Evolutionary conservation across 2,329 filamentous ascomycete species (phyloP).

Genomic region (Neocatenulostroma microsporum): DNA sequence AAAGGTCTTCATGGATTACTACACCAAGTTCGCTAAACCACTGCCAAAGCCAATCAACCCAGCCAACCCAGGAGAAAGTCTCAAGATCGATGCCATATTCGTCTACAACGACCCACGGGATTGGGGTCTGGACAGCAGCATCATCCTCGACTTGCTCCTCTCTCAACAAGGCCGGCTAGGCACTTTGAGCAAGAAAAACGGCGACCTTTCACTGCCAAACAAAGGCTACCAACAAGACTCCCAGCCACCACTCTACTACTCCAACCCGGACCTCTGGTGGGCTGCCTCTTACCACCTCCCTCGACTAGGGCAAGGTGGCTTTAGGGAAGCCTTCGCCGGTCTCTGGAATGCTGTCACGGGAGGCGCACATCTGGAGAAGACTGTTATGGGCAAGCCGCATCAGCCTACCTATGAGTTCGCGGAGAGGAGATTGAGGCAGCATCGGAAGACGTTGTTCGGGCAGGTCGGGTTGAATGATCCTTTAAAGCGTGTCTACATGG

Average conservation of each 20-base stretch:
- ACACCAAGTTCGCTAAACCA: conserved; percentile 50
- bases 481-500: conserved; percentile 81
- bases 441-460: conserved; percentile 46
- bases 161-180: conserved; percentile 73
- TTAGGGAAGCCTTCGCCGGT: conserved; percentile 71
- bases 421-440: conserved; percentile 60
- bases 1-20: conserved; percentile 55
- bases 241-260: conserved; percentile 78
- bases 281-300: conserved; percentile 76
- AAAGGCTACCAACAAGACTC: conserved; percentile 73
- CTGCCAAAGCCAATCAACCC: conserved; percentile 48
- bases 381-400: conserved; percentile 76
- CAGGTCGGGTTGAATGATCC: conserved; percentile 30
- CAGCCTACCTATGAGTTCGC: conserved; percentile 74
- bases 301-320: conserved; percentile 84
- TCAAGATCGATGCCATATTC: conserved; percentile 83
- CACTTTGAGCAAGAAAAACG: conserved; percentile 68
- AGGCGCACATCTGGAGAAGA: conserved; percentile 47
- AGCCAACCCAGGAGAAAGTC: conserved; percentile 37
- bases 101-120: conserved; percentile 95
- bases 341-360: conserved; percentile 68
- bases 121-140: conserved; percentile 83
- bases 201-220: conserved; percentile 55
- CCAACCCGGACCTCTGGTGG: conserved; percentile 87
- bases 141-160: conserved; percentile 75